Base-by-base conservation (phyloP, 495 filamentous ascomycete species). In the Lepidopterella palustris region DNA sequence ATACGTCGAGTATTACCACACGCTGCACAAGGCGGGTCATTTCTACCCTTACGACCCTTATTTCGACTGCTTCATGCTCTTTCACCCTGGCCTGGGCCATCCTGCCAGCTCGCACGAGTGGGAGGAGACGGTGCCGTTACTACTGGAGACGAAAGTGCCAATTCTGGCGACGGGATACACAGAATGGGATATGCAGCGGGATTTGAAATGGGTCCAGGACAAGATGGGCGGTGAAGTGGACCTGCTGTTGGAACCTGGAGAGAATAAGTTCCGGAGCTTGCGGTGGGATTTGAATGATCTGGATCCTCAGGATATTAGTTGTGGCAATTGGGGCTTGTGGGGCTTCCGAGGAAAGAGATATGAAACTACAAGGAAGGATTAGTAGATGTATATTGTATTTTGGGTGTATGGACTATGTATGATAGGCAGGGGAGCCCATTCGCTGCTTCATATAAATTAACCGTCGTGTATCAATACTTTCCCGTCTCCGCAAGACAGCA, bases 1-100 rank as follows among this genome's bases (percentile, higher is more conserved):
- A 0, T 96, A 90, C 66, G 92, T 97, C 24, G 95, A 99, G 59
- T 97, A 99, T 74, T 99, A 92, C 77, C 92, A 99, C 71, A 97
- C 90, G 1, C 80, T 99, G 67, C 92, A 97, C 74, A 84, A 92
- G 66, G 85, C 92, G 0, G 82, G 87, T 28, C 78, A 88, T 57
- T 99, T 97, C 76, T 80, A 87, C 24, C 95, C 95, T 0, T 97
- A 89, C 73, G 93, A 99, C 71, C 93, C 93, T 1, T 99, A 99
- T 72, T 92, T 99, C 65, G 93, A 99, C 76, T 89, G 85, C 70
- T 91, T 99, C 66, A 82, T 99, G 68, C 80, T 95, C 53, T 99
- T 97, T 78, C 93, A 99, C 71, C 93, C 93, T 2, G 93, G 93
- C 5, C 77, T 99, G 21, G 93, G 93, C 21, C 95, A 99, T 71